Evolutionary conservation across 2,329 filamentous ascomycete genomes (phyloP), one percentile per base, ranked within the genome.

Genomic region (Aureobasidium lini): DNA sequence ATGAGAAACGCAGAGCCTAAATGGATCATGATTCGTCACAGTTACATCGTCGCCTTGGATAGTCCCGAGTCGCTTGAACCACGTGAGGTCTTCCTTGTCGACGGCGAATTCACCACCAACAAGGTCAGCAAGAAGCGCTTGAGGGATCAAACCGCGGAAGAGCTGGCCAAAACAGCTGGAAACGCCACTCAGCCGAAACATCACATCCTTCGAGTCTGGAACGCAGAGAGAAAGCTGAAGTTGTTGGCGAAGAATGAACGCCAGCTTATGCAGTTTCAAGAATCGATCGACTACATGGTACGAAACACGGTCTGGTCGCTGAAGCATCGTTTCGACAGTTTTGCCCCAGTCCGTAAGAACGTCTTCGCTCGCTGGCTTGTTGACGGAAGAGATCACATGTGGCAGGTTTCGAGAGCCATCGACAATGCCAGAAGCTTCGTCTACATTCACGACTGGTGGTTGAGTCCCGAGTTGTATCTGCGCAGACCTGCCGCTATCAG

Each of bases 401-500:
- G 94, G 94, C 95, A 96, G 71, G 91, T 97, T 7, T 97, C 93
- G 10, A 84, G 93, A 64, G 94, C 94, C 11, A 95, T 99, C 68
- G 94, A 90, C 70, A 96, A 96, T 85, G 94, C 94, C 8, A 90
- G 90, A 68, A 94, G 97, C 75, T 93, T 97, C 62, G 93, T 99
- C 66, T 97, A 97, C 73, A 97, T 99, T 63, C 94, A 99, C 71
- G 94, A 97, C 73, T 99, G 94, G 94, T 99, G 94, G 94, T 77
- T 99, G 42, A 96, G 90, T 66, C 94, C 94, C 1, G 93, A 99
- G 73, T 77, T 99, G 46, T 99, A 99, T 76, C 87, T 97, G 85
- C 84, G 94, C 62, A 84, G 94, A 60, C 94, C 94, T 57, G 89
- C 94, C 28, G 91, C 90, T 47, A 96, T 97, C 74, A 96, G 92